Evolutionary conservation across 2,329 filamentous ascomycete species (phyloP).

Genomic region (Hypoxylon sp.): DNA sequence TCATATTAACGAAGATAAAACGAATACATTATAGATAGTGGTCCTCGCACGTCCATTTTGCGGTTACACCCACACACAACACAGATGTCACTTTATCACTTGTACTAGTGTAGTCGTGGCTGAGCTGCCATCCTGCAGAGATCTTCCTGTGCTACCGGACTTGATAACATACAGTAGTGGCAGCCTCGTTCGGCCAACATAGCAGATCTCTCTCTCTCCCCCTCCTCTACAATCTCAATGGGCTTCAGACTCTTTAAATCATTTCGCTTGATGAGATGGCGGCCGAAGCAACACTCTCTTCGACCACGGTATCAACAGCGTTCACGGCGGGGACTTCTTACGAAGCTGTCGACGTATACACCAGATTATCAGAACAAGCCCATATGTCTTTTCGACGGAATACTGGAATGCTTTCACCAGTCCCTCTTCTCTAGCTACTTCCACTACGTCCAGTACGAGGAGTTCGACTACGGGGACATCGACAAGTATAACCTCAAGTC

Average conservation of each 20-base stretch:
- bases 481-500: conserved; percentile 6
- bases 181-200: conserved; percentile 1
- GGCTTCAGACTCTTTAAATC: conserved; percentile 13
- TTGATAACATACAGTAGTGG: conserved; percentile 8
- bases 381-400: conserved; percentile 18
- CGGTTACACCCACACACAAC: conserved; percentile 1
- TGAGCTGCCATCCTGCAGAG: conserved; percentile 20
- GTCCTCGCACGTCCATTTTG: conserved; percentile 6
- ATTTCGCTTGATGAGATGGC: conserved; percentile 18
- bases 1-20: conserved; percentile 2
- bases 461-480: conserved; percentile 2
- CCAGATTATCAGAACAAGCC: conserved; percentile 16
- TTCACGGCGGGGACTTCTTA: conserved; percentile 16
- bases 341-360: conserved; percentile 32
- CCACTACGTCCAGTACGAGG: conserved; percentile 13
- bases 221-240: conserved; percentile 6
- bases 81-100: background rate
- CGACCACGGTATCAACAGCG: conserved; percentile 26
- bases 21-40: conserved; percentile 20
- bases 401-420: conserved; percentile 29
- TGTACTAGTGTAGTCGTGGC: conserved; percentile 17
- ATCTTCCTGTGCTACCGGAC: conserved; percentile 7
- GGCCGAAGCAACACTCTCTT: conserved; percentile 14
- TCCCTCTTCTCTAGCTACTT: conserved; percentile 13
- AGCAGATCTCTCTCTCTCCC: background rate